Evolutionary conservation across 2,329 filamentous ascomycete species (phyloP).

Genomic region (Myriosclerotinia duriaeana): DNA sequence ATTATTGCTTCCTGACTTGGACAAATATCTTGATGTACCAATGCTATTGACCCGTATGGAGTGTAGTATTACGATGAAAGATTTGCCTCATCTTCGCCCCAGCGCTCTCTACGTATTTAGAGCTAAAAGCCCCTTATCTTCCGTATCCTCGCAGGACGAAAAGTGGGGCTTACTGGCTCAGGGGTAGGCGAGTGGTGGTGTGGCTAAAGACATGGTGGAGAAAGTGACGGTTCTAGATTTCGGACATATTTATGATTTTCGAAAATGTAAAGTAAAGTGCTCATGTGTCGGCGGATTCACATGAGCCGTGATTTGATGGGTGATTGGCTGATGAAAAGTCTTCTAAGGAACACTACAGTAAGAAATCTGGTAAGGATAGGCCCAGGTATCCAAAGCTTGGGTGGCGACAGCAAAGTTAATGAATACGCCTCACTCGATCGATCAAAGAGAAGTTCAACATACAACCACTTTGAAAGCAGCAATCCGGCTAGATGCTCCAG

Average conservation of each 20-base stretch:
- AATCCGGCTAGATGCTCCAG: too few species aligned
- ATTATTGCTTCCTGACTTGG: constrained; percentile 20
- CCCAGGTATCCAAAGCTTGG: background rate
- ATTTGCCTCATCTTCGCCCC: constrained; percentile 61
- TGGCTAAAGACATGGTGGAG: too few species aligned
- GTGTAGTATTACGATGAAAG: constrained; percentile 49
- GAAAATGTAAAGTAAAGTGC: too few species aligned
- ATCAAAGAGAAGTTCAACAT: background rate
- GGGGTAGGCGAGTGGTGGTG: constrained; percentile 53
- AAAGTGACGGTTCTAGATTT: too few species aligned
- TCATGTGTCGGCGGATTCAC: background rate
- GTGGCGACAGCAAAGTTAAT: background rate
- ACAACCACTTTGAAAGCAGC: background rate
- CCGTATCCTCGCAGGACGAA: constrained; percentile 51
- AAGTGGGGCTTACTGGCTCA: constrained; percentile 61
- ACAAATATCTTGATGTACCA: constrained; percentile 42
- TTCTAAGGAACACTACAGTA: background rate
- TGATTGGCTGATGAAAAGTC: background rate
- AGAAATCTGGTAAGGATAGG: background rate
- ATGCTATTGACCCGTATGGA: constrained; percentile 67
- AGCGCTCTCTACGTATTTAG: constrained; percentile 58
- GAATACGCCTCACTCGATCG: background rate
- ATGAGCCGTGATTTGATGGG: too few species aligned
- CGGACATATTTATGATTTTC: too few species aligned
- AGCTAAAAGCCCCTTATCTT: constrained; percentile 62